Evolutionary conservation across 2,329 filamentous ascomycete species (phyloP), one percentile per base, ranked within the genome.

Genomic region (Trichophyton rubrum): DNA sequence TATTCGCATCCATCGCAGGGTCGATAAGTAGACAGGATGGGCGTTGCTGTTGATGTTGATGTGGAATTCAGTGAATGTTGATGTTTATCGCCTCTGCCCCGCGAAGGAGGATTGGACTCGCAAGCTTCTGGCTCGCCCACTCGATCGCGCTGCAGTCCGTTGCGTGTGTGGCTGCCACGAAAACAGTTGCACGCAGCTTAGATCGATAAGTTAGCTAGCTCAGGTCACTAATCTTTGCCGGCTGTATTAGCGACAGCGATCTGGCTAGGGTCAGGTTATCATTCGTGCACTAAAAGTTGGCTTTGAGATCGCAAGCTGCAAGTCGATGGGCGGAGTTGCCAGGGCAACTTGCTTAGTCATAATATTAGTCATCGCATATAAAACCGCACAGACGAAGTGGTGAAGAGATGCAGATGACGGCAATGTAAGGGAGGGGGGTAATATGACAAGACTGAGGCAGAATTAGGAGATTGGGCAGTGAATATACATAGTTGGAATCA

Each of bases 1-100:
- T 70, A 60, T 73, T 70, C 62, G 73, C 66, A 56, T 72, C 67
- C 73, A 75, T 75, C 27, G 27, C 51, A 9, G 15, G n/a, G 15
- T n/a, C 40, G 33, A 38, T 43, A 15, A 17, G 11, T 7, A 15
- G 20, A n/a, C 15, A 43, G 40, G n/a, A n/a, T 33, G 51, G 33
- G 27, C 51, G 51, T 55, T 35, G 51, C 17, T 35, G 30, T 55
- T 55, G 22, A 38, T 38, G 3, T 9, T 38, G 33, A 9, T 38
- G 33, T 4, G 33, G 33, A 38, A 38, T 38, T 30, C 6, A 30
- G 27, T 43, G 40, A 43, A 43, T 43, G 40, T 43, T 43, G 40
- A 43, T 43, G 6, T n/a, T 55, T 55, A 35, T 55, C 30, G 51
- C 51, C 15, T 33, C 11, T 55, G 51, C 51, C 51, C 51, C 51